Conservation (phyloP, 1,284 basidiomycete species). For the Ganoderma boninense region DNA sequence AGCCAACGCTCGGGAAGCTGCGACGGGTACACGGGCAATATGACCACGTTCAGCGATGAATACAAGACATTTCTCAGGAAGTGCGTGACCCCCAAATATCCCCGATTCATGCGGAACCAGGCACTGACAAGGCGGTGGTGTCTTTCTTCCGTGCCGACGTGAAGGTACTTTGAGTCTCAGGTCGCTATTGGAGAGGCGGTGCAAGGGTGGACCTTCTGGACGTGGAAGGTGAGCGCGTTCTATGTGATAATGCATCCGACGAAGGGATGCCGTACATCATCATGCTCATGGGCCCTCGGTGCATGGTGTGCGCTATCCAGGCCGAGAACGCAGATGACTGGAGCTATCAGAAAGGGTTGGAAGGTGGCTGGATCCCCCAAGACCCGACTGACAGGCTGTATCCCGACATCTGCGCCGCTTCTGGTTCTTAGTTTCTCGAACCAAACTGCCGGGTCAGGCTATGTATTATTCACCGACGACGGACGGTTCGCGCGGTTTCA, state of each 20-base stretch:
- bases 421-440: slow-evolving; percentile 1
- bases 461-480: not conserved
- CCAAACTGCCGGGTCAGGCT: not conserved
- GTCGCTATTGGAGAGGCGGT: slow-evolving; percentile 68
- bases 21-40: slow-evolving; percentile 65
- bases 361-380: slow-evolving; percentile 77
- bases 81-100: slow-evolving; percentile 46
- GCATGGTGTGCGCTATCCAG: slow-evolving; percentile 35
- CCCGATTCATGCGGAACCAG: not conserved
- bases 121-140: slow-evolving; percentile 1
- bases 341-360: slow-evolving; percentile 74
- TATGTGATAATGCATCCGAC: not conserved
- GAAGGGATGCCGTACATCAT: not conserved
- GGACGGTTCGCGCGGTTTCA: not conserved
- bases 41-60: slow-evolving; percentile 60
- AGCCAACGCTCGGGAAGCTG: slow-evolving; percentile 67
- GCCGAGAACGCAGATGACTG: slow-evolving; percentile 80
- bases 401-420: slow-evolving; percentile 59
- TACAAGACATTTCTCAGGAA: slow-evolving; percentile 73
- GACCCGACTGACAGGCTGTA: slow-evolving; percentile 69
- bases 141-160: not conserved
- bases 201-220: slow-evolving; percentile 87
- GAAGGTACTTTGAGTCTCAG: slow-evolving; percentile 84
- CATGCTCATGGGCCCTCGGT: not conserved
- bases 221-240: slow-evolving; percentile 70